Percentiles rank a stretch among this genome's conserved stretches.
phyloP scores from a whole-genome alignment of 1,139 yeast species.

The Geotrichum europaeum region DNA sequence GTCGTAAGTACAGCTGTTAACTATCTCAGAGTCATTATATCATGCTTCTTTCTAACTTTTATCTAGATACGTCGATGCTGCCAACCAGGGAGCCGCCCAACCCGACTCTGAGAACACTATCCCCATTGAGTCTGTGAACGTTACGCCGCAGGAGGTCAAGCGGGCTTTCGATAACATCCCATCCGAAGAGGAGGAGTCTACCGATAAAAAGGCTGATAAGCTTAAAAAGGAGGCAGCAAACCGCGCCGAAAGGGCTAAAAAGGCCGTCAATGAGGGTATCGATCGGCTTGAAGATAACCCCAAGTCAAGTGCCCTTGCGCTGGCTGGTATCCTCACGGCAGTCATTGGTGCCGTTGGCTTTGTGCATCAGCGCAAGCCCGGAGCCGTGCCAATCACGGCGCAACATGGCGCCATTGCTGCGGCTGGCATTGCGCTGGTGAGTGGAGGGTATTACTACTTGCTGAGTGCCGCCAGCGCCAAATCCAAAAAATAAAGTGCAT shows the following conservation, averaged over 20 bases:
- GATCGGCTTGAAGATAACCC: slow-evolving; percentile 3
- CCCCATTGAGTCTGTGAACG: slow-evolving; percentile 22
- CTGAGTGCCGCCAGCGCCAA: neutral
- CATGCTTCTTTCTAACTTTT: neutral
- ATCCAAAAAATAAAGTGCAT: neutral
- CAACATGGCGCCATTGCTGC: slow-evolving; percentile 3
- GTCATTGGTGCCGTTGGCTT: slow-evolving; percentile 5
- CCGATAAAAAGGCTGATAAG: slow-evolving; percentile 7
- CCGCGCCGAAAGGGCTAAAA: neutral
- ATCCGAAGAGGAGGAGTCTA: slow-evolving; percentile 9
- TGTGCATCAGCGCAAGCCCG: slow-evolving; percentile 5
- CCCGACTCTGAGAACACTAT: slow-evolving; percentile 19
- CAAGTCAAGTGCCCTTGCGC: neutral
- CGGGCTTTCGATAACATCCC: slow-evolving; percentile 11
- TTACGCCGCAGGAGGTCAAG: slow-evolving; percentile 17
- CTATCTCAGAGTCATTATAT: neutral
- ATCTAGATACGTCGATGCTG: slow-evolving; percentile 21
- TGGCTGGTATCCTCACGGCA: slow-evolving; percentile 4
- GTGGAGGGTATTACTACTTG: neutral
- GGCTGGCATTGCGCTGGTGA: slow-evolving; percentile 8
- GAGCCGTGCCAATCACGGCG: neutral
- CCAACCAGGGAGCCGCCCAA: slow-evolving; percentile 20
- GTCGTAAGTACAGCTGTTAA: neutral
- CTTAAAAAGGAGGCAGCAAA: neutral
- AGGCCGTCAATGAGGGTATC: slow-evolving; percentile 1